Percentiles rank a stretch among this genome's conserved stretches.
Conservation (phyloP, 257 asterid species). For the Salvia rosmarinus region DNA sequence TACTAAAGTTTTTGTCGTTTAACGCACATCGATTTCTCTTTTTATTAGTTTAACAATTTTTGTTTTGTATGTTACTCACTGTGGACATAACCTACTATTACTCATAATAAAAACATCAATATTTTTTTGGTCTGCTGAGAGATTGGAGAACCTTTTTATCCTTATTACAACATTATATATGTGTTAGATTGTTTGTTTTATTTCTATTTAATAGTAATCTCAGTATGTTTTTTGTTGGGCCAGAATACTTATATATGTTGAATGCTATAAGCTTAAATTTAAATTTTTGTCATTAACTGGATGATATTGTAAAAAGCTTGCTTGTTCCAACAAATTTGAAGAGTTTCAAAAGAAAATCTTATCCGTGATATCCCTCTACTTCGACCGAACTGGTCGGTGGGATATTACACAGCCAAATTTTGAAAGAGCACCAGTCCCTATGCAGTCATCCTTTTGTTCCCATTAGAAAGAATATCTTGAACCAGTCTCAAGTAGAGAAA, state of each 20-base stretch:
- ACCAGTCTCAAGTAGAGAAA: constrained; percentile 73
- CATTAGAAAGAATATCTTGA: constrained; percentile 78
- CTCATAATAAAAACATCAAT: neutral
- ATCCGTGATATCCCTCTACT: too few relatives aligned
- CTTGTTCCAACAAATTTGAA: too few relatives aligned
- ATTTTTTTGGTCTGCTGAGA: neutral
- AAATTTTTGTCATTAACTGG: too few relatives aligned
- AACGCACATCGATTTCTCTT: neutral
- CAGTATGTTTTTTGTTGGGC: too few relatives aligned
- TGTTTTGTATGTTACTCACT: neutral
- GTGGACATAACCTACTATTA: constrained; percentile 30
- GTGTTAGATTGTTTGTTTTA: constrained; percentile 24
- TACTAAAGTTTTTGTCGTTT: neutral
- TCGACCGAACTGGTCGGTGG: too few relatives aligned
- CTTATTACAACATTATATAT: neutral
- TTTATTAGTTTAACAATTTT: neutral
- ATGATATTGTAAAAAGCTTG: too few relatives aligned
- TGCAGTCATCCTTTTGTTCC: constrained; percentile 81
- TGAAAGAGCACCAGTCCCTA: constrained; percentile 93
- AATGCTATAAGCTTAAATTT: too few relatives aligned
- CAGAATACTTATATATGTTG: too few relatives aligned
- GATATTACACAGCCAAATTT: constrained; percentile 95
- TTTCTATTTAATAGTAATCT: constrained; percentile 2
- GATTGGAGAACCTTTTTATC: constrained; percentile 10
- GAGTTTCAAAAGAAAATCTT: too few relatives aligned